Base-by-base conservation (phyloP, 495 filamentous ascomycete genomes). In the Physcia stellaris region DNA sequence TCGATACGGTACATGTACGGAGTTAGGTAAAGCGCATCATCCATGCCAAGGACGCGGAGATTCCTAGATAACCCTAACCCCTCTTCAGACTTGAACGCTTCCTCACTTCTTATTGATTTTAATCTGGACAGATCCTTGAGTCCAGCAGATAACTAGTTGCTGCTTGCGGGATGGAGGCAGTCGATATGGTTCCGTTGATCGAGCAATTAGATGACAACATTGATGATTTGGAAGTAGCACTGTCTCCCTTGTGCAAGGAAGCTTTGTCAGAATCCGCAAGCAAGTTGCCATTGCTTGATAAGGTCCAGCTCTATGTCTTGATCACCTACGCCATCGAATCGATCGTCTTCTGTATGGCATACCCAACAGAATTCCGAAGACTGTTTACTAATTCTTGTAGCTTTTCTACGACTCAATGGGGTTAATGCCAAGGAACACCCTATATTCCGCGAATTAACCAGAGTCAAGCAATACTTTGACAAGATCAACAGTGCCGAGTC, bases 241-340 rank as follows among this genome's bases (percentile, higher is more conserved):
- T 96, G 19, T 51, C 68, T 22, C 84, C 86, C 7, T 46, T 86
- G 11, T 56, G 93, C 22, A 65, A 67, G 15, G 60, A 57, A 21
- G 64, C 77, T 16, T 51, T 96, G 18, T 61, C 73, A 17, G 74
- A 80, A 35, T 65, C 70, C 6, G 73, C 84, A 4, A 75, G 70
- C 40, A 90, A 84, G 55, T 63, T 98, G 23, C 86, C 92, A 1
- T 67, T 98, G 7, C 64, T 95, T 40, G 90, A 98, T 65, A 90
- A 83, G 57, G 88, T 90, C 15, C 92, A 94, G 61, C 75, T 94
- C 40, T 83, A 90, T 50, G 78, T 92, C 13, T 57, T 90, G 22
- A 62, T 75, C 32, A 78, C 84, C 0, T 96, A 96, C 55, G 72
- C 86, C 0, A 75, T 98, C 35, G 86, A 96, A 46, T 92, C 85